A percentile compares a stretch with the other conserved stretches of the same genome.
Conservation (phyloP, 73 alveolate genomes). For the Uronychia binucleata region DNA sequence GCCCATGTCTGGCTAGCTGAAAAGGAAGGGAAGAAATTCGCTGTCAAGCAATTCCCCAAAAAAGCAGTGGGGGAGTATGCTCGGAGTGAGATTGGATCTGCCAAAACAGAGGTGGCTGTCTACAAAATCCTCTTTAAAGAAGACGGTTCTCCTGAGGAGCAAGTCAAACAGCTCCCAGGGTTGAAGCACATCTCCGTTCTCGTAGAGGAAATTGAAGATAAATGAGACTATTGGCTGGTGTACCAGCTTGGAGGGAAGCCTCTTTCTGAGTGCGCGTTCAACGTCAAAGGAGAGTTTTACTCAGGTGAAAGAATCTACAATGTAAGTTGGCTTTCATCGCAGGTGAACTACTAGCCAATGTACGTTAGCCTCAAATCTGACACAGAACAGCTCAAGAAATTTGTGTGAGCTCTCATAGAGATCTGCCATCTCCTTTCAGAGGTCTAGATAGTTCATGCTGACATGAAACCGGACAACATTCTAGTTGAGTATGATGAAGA, state of each 20-base stretch:
- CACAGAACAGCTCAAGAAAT: conserved; percentile 27
- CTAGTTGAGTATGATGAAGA: conserved; percentile 46
- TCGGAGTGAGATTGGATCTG: conserved; percentile 23
- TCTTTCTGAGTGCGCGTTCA: conserved; percentile 57
- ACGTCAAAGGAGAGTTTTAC: conserved; percentile 75
- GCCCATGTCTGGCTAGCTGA: conserved; percentile 81
- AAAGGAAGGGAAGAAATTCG: conserved; percentile 56
- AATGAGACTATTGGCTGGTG: conserved; percentile 63
- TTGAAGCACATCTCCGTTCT: conserved; percentile 37
- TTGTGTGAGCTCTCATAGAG: too few species aligned
- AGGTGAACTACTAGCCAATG: conserved; percentile 54
- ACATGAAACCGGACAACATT: conserved; percentile 73
- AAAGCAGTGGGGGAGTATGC: conserved; percentile 20
- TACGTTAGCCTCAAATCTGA: conserved; percentile 36
- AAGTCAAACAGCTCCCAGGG: conserved; percentile 38
- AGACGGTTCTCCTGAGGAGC: conserved; percentile 5
- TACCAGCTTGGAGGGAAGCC: conserved; percentile 72
- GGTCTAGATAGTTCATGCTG: conserved; percentile 76
- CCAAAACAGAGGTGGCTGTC: conserved; percentile 12
- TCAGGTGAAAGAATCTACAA: conserved; percentile 76
- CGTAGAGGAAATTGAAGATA: conserved; percentile 50
- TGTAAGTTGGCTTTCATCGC: too few species aligned
- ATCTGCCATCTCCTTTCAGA: too few species aligned
- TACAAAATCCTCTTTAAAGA: not conserved
- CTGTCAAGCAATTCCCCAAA: conserved; percentile 72